Evolutionary conservation across 192 early-diverging fungal genomes (phyloP).

Genomic region (Linnemannia hyalina): DNA sequence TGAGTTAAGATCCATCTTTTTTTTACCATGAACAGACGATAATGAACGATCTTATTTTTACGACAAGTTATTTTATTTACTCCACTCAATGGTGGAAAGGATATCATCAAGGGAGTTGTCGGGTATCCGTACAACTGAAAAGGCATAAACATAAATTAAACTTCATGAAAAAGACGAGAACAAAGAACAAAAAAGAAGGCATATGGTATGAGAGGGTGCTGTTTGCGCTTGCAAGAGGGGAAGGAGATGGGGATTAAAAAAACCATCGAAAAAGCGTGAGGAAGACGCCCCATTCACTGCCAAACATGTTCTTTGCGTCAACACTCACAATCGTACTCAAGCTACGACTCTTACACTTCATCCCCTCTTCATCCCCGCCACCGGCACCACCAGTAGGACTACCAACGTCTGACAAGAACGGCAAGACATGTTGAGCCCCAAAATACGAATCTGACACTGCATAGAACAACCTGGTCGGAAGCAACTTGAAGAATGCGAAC

Average conservation of each 20-base stretch:
- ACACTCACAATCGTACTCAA: too few relatives aligned
- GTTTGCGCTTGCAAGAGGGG: not conserved
- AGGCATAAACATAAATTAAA: not conserved
- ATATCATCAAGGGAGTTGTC: too few relatives aligned
- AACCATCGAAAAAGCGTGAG: not conserved
- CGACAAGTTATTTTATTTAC: too few relatives aligned
- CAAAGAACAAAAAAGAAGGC: not conserved
- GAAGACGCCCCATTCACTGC: too few relatives aligned
- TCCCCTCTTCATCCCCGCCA: not conserved
- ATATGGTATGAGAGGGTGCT: not conserved
- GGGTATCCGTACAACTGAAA: too few relatives aligned
- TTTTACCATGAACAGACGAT: too few relatives aligned
- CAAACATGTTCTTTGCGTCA: too few relatives aligned
- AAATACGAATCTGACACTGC: slow-evolving; percentile 5
- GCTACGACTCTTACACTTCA: not conserved
- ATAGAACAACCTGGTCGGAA: not conserved
- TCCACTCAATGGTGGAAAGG: too few relatives aligned
- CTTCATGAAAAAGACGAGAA: not conserved
- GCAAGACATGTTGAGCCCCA: not conserved
- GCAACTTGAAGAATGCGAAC: not conserved
- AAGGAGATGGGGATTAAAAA: not conserved
- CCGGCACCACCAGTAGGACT: not conserved
- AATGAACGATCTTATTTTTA: too few relatives aligned
- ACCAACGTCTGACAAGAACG: slow-evolving; percentile 4
- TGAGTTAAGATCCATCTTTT: too few relatives aligned